These are phyloP conservation scores for Rhizopogon vinicolor DNA, from an alignment of 768 basidiomycete species.

Conservation along the genomic window DNA sequence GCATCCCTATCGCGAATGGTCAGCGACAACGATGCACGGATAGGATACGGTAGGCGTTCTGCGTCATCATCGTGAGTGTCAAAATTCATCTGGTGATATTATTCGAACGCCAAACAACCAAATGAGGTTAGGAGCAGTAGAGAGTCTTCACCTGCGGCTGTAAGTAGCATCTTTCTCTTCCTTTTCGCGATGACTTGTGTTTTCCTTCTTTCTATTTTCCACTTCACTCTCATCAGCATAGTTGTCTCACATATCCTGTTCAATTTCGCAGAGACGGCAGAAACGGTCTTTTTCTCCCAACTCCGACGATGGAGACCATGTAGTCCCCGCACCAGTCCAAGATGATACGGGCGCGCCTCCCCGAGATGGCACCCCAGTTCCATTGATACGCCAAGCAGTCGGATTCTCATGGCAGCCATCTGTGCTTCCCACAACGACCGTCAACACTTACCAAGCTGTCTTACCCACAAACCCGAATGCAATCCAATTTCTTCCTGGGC, in stretches of 20 bases:
- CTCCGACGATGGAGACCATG: constrained; percentile 45
- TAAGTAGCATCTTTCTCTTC: constrained; percentile 19
- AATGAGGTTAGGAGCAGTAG: constrained; percentile 45
- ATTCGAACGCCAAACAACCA: constrained; percentile 1
- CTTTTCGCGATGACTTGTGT: not conserved
- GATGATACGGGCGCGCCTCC: constrained; percentile 42
- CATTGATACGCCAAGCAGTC: constrained; percentile 56
- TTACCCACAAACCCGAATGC: constrained; percentile 15
- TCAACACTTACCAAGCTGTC: constrained; percentile 26
- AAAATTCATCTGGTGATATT: not conserved
- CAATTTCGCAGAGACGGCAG: constrained; percentile 31
- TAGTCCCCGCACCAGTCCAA: constrained; percentile 33
- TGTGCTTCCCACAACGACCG: constrained; percentile 17
- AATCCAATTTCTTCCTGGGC: constrained; percentile 51
- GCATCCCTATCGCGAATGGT: constrained; percentile 1
- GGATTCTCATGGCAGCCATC: constrained; percentile 41
- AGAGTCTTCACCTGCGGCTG: constrained; percentile 48
- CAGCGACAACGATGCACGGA: constrained; percentile 21
- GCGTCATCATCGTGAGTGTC: constrained; percentile 34
- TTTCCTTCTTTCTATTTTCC: not conserved
- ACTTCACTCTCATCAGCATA: not conserved
- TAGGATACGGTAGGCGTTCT: constrained; percentile 27
- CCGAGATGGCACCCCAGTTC: constrained; percentile 34
- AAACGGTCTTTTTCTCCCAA: constrained; percentile 49
- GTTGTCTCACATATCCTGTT: not conserved